Conservation (phyloP, 768 basidiomycete species). For the Leccinum uliginosum region DNA sequence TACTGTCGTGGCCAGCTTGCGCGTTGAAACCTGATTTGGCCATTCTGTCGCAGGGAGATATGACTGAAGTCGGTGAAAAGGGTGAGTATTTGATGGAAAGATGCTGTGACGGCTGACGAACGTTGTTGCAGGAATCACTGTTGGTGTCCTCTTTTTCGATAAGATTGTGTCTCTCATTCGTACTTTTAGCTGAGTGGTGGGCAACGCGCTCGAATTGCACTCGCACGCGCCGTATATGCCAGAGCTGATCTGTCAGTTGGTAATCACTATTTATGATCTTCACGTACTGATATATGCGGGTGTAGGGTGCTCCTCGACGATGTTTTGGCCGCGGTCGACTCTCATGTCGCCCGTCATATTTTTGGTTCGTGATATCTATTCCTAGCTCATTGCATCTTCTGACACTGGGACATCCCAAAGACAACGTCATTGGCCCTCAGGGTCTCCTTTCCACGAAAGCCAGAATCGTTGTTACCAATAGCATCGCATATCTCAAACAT, state of each 20-base stretch:
- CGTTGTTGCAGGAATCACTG: conserved; percentile 47
- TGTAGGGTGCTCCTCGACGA: conserved; percentile 79
- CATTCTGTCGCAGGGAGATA: conserved; percentile 75
- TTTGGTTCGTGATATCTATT: conserved; percentile 47
- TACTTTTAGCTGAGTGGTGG: conserved; percentile 66
- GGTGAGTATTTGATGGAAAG: conserved; percentile 35
- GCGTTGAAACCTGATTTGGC: conserved; percentile 79
- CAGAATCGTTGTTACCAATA: conserved; percentile 82
- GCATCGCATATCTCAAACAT: conserved; percentile 74
- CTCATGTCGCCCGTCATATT: conserved; percentile 84
- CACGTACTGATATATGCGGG: background rate
- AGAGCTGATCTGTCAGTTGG: conserved; percentile 75
- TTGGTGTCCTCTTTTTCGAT: conserved; percentile 28
- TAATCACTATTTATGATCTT: no score
- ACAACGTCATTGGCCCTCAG: conserved; percentile 81
- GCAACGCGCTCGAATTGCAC: conserved; percentile 74
- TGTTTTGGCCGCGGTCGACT: conserved; percentile 79
- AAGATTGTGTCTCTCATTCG: conserved; percentile 13
- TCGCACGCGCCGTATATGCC: conserved; percentile 89
- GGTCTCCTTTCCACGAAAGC: conserved; percentile 82
- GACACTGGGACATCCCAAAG: conserved; percentile 32
- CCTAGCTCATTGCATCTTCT: background rate
- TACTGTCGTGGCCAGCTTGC: conserved; percentile 50
- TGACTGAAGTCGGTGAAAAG: conserved; percentile 84
- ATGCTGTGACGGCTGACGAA: background rate